Conservation (phyloP, 345 rosid genomes). For the Brassica napus region Da-Ae NC_063452.1:6763001-6763500, state of each 20-base stretch:
- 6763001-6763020: slow-evolving; percentile 87
- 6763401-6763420: slow-evolving; percentile 67
- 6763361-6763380: slow-evolving; percentile 32
- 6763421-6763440: slow-evolving; percentile 78
- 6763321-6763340: slow-evolving; percentile 1
- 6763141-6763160: not conserved
- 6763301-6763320: slow-evolving; percentile 46
- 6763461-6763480: slow-evolving; percentile 77
- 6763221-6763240: slow-evolving; percentile 67
- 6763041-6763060: slow-evolving; percentile 81
- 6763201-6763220: slow-evolving; percentile 89
- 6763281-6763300: slow-evolving; percentile 62
- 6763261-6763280: slow-evolving; percentile 66
- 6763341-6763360: slow-evolving; percentile 15
- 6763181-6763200: slow-evolving; percentile 49
- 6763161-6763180: slow-evolving; percentile 57
- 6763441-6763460: slow-evolving; percentile 81
- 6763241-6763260: slow-evolving; percentile 59
- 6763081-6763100: slow-evolving; percentile 69
- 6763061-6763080: slow-evolving; percentile 52
- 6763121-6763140: not conserved
- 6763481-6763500: slow-evolving; percentile 84
- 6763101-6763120: slow-evolving; percentile 42
- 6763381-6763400: slow-evolving; percentile 59
- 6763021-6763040: slow-evolving; percentile 55